A percentile compares a stretch with the other conserved stretches of the same genome.
Conservation (phyloP, 1,284 basidiomycete species). For the Ceratobasidium sp. region DNA sequence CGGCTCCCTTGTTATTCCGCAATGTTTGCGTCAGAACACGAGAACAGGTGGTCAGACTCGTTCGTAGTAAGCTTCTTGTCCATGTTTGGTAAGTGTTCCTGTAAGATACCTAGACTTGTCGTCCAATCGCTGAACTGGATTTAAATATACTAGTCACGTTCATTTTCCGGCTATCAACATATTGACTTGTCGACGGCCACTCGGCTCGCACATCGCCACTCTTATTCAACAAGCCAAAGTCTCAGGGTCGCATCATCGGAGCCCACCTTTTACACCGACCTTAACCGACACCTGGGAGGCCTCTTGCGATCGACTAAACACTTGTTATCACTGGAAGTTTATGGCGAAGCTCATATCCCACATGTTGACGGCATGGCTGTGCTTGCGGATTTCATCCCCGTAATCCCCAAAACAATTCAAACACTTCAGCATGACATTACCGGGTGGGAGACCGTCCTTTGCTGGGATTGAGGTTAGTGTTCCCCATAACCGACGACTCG, state of each 20-base stretch:
- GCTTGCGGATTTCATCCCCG: constrained; percentile 2
- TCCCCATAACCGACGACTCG: neutral
- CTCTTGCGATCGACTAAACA: neutral
- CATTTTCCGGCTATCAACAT: constrained; percentile 29
- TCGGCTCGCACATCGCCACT: constrained; percentile 9
- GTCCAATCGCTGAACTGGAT: neutral
- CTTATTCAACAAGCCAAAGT: constrained; percentile 12
- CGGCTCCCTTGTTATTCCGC: constrained; percentile 9
- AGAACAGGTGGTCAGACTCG: constrained; percentile 20
- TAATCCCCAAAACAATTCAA: neutral
- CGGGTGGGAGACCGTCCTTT: constrained; percentile 14
- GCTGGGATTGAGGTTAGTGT: constrained; percentile 14
- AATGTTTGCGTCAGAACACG: constrained; percentile 15
- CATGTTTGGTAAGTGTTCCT: constrained; percentile 17
- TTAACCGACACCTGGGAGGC: neutral
- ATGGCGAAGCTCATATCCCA: neutral
- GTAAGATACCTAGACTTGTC: too few relatives aligned
- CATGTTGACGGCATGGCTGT: constrained; percentile 3
- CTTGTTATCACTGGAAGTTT: constrained; percentile 1
- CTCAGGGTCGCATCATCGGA: constrained; percentile 18
- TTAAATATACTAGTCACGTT: constrained; percentile 6
- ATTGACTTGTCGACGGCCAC: constrained; percentile 20
- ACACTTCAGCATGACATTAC: constrained; percentile 8
- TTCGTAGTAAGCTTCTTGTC: neutral
- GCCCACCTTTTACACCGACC: constrained; percentile 23